Conservation (phyloP, 2,329 filamentous ascomycete species). For the Pseudocercospora pini-densiflorae region DNA sequence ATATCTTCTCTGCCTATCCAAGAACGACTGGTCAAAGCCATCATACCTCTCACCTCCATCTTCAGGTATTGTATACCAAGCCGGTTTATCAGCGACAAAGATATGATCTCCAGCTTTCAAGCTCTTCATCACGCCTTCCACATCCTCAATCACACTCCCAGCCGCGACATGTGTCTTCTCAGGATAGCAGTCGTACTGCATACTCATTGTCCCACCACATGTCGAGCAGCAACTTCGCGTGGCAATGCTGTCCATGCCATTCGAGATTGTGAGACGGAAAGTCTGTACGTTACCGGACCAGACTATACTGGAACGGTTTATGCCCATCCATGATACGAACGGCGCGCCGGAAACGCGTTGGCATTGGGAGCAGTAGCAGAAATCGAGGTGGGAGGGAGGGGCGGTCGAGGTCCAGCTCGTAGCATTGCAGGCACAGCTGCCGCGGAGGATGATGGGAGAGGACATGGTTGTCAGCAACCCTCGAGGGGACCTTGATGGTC, state of each 20-base stretch:
- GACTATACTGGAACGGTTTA: slow-evolving; percentile 17
- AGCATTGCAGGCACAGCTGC: slow-evolving; percentile 26
- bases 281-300: slow-evolving; percentile 15
- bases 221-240: slow-evolving; percentile 20
- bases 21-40: slow-evolving; percentile 20
- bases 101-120: slow-evolving; percentile 22
- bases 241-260: slow-evolving; percentile 18
- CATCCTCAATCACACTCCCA: slow-evolving; percentile 14
- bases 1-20: neutral
- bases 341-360: slow-evolving; percentile 30
- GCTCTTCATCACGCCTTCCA: slow-evolving; percentile 3
- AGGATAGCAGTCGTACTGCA: slow-evolving; percentile 30
- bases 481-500: neutral
- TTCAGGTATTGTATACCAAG: slow-evolving; percentile 26
- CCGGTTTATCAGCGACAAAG: slow-evolving; percentile 19
- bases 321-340: slow-evolving; percentile 27
- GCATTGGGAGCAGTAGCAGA: slow-evolving; percentile 32
- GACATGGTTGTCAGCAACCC: neutral
- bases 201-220: slow-evolving; percentile 26
- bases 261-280: slow-evolving; percentile 13
- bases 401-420: slow-evolving; percentile 20
- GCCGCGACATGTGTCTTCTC: slow-evolving; percentile 27
- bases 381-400: slow-evolving; percentile 21
- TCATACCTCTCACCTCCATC: slow-evolving; percentile 24
- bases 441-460: neutral